Evolutionary conservation across 805 yeast species (phyloP).

Genomic region (Metschnikowia corniflorae): DNA sequence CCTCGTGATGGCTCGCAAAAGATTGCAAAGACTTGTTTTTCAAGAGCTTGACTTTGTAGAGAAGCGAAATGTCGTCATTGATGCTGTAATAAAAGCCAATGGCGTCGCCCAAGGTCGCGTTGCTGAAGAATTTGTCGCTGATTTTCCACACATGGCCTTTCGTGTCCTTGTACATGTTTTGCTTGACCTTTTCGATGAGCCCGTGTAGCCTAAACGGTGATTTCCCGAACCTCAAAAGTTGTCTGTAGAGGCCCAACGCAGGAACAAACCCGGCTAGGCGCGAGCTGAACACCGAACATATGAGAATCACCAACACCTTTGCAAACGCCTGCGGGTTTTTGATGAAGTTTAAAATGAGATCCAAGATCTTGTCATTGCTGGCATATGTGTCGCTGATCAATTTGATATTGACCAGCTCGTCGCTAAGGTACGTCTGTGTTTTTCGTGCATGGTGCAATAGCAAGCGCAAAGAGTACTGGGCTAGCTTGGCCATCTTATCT

Average conservation of each 20-base stretch:
- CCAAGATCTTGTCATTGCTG: constrained; percentile 28
- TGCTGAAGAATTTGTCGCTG: constrained; percentile 30
- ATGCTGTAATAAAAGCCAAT: constrained; percentile 59
- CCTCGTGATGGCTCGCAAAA: constrained; percentile 54
- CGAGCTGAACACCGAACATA: constrained; percentile 38
- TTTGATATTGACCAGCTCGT: constrained; percentile 30
- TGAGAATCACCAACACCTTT: constrained; percentile 30
- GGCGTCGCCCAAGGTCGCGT: constrained; percentile 47
- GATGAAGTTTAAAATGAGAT: constrained; percentile 32
- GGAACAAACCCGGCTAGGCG: constrained; percentile 43
- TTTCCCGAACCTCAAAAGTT: constrained; percentile 65
- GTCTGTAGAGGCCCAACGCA: constrained; percentile 57
- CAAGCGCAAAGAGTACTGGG: constrained; percentile 56
- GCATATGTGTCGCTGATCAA: constrained; percentile 30
- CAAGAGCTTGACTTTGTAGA: constrained; percentile 52
- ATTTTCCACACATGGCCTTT: constrained; percentile 12
- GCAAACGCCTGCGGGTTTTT: constrained; percentile 37
- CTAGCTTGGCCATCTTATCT: constrained; percentile 64
- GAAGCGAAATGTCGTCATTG: constrained; percentile 58
- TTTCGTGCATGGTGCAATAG: constrained; percentile 45
- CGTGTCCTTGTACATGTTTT: constrained; percentile 12
- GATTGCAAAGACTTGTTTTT: constrained; percentile 31
- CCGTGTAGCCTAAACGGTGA: constrained; percentile 55
- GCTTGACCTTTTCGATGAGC: constrained; percentile 27
- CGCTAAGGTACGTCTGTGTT: constrained; percentile 33